Evolutionary conservation across 2,329 filamentous ascomycete species (phyloP).

Genomic region (Hypoxylon sp.): DNA sequence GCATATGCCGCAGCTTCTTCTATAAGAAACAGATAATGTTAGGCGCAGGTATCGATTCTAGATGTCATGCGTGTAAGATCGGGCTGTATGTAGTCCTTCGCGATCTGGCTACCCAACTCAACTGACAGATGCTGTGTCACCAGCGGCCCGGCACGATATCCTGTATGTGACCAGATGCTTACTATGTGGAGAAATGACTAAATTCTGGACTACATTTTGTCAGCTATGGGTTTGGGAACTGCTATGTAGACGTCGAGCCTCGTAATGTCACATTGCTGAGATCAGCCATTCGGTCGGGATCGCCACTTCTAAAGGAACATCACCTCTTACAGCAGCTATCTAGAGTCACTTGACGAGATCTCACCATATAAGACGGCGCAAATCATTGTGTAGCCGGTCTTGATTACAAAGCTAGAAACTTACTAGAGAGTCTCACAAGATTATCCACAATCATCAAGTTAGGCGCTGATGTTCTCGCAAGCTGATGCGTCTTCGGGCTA

Average conservation of each 20-base stretch:
- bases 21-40: background rate
- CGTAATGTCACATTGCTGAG: conserved; percentile 19
- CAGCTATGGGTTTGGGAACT: conserved; percentile 1
- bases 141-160: conserved; percentile 3
- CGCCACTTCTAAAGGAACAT: conserved; percentile 15
- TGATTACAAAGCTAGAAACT: conserved; percentile 5
- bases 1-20: conserved; percentile 13
- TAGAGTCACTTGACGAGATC: conserved; percentile 3
- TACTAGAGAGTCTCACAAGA: background rate
- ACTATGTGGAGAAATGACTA: conserved; percentile 24
- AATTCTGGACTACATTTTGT: conserved; percentile 1
- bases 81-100: background rate
- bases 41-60: conserved; percentile 14
- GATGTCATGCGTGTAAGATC: conserved; percentile 2
- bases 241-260: background rate
- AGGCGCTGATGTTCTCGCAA: conserved; percentile 3
- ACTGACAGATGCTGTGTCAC: conserved; percentile 34
- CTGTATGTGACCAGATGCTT: conserved; percentile 16
- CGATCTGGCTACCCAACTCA: conserved; percentile 21
- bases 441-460: conserved; percentile 10
- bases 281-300: conserved; percentile 26
- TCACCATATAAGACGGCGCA: conserved; percentile 1
- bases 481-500: background rate
- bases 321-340: conserved; percentile 4
- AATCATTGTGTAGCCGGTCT: background rate